Base-by-base conservation (phyloP, 2,329 filamentous ascomycete genomes). In the Microsporum canis region DNA sequence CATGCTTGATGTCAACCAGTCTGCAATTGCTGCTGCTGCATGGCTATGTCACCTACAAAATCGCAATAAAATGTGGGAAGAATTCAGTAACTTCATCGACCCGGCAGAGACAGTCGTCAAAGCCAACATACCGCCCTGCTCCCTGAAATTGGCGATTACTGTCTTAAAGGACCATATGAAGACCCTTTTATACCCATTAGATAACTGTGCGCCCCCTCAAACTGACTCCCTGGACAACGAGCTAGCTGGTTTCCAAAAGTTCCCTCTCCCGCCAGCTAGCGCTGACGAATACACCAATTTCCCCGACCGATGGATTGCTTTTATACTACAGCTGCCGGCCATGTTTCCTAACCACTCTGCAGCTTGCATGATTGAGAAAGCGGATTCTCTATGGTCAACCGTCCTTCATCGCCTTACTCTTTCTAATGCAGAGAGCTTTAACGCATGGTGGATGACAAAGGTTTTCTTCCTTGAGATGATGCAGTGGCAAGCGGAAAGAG, bases 401-500 rank as follows among this genome's bases (percentile, higher is more conserved):
- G 70, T 78, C 29, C 71, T 78, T 53, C 76, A 72, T 60, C 73
- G 76, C 31, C 67, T 78, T 34, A 77, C 76, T 3, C 66, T 77
- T 33, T 73, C 72, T 55, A 76, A 75, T 8, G 76, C 76, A 5
- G 71, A 75, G 55, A 78, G 76, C 62, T 78, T 78, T 63, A 77
- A 76, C 65, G 75, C 76, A 4, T 78, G 76, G 76, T 78, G 76
- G 76, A 88, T 96, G 62, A 91, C 91, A 2, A 96, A 96, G 72
- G 91, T 92, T 62, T 97, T 92, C 80, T 83, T 96, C 59, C 91
- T 96, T 69, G 92, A 97, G 76, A 95, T 95, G 89, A 84, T 91
- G 57, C 82, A 88, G 61, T 96, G 95, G 81, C 79, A 96, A 66
- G 90, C 89, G 0, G 90, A 95, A 68, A 86, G 91, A 68, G 92